Evolutionary conservation across 2,329 filamentous ascomycete genomes (phyloP).

Genomic region (Phyllosticta capitalensis): DNA sequence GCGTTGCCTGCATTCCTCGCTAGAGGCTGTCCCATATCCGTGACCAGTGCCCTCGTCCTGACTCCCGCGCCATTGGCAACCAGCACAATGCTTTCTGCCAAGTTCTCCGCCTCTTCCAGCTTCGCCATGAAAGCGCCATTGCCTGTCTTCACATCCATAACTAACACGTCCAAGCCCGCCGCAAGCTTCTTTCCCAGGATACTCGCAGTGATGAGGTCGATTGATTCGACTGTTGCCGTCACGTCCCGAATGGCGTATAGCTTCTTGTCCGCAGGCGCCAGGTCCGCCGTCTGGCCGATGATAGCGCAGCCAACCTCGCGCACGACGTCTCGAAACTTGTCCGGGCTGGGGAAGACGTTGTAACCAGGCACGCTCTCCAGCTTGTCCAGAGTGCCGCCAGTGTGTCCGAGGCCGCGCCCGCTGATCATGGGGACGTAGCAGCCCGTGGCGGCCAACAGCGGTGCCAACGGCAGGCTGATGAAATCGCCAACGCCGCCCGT

Average conservation of each 20-base stretch:
- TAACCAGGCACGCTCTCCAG: slow-evolving; percentile 11
- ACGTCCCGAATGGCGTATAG: slow-evolving; percentile 11
- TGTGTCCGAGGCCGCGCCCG: slow-evolving; percentile 9
- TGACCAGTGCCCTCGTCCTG: slow-evolving; percentile 5
- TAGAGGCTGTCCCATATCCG: slow-evolving; percentile 8
- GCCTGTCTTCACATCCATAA: slow-evolving; percentile 11
- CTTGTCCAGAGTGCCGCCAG: slow-evolving; percentile 11
- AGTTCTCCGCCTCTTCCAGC: background rate
- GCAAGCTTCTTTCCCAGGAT: slow-evolving; percentile 11
- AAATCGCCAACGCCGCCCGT: slow-evolving; percentile 11
- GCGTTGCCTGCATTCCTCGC: slow-evolving; percentile 9
- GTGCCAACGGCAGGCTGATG: slow-evolving; percentile 8
- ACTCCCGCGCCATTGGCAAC: slow-evolving; percentile 8
- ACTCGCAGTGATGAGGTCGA: slow-evolving; percentile 9
- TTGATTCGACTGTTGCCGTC: slow-evolving; percentile 9
- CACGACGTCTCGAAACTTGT: slow-evolving; percentile 3
- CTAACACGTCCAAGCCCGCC: slow-evolving; percentile 8
- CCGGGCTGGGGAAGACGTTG: background rate
- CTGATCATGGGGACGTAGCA: slow-evolving; percentile 11
- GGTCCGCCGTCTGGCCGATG: slow-evolving; percentile 10
- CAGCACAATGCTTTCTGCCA: slow-evolving; percentile 8
- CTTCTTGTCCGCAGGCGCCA: slow-evolving; percentile 11
- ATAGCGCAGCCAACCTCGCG: slow-evolving; percentile 5
- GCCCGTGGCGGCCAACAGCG: slow-evolving; percentile 6
- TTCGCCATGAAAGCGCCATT: slow-evolving; percentile 10